Evolutionary conservation across 345 rosid species (phyloP).

Genomic region (Combretum micranthum): DNA sequence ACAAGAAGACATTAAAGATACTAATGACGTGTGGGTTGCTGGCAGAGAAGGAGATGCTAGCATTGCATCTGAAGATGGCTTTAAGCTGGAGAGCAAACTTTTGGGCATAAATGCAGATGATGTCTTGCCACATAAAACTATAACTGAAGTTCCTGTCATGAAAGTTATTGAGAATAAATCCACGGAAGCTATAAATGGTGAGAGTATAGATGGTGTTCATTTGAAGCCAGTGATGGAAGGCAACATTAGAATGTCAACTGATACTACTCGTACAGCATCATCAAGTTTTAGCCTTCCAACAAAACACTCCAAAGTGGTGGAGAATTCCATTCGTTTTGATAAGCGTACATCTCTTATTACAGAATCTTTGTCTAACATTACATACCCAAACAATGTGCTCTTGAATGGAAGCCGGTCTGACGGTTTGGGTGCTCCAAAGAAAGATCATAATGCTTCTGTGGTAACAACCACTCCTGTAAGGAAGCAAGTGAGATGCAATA

Average conservation of each 20-base stretch:
- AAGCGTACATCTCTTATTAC: slow-evolving; percentile 2
- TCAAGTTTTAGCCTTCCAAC: not conserved
- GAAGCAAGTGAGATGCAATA: slow-evolving; percentile 49
- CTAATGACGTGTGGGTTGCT: slow-evolving; percentile 3
- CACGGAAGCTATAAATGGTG: too few relatives aligned
- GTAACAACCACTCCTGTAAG: slow-evolving; percentile 17
- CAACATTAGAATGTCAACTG: slow-evolving; percentile 6
- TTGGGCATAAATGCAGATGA: slow-evolving; percentile 9
- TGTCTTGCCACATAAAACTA: not conserved
- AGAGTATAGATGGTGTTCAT: slow-evolving; percentile 4
- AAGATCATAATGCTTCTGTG: slow-evolving; percentile 13
- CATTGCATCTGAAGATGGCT: slow-evolving; percentile 10
- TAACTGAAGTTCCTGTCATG: too few relatives aligned
- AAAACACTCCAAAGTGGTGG: slow-evolving; percentile 1
- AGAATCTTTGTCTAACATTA: slow-evolving; percentile 9
- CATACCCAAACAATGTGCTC: slow-evolving; percentile 8
- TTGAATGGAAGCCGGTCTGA: slow-evolving; percentile 23
- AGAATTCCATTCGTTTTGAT: not conserved
- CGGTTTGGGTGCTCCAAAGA: slow-evolving; percentile 11
- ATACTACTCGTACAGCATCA: slow-evolving; percentile 8
- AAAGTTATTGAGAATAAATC: too few relatives aligned
- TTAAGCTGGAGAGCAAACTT: too few relatives aligned
- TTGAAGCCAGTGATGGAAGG: slow-evolving; percentile 18
- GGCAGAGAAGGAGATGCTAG: slow-evolving; percentile 11
- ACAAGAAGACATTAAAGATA: slow-evolving; percentile 12